Evolutionary conservation across 805 yeast species (phyloP).

Genomic region (Candida yuanshanica): DNA sequence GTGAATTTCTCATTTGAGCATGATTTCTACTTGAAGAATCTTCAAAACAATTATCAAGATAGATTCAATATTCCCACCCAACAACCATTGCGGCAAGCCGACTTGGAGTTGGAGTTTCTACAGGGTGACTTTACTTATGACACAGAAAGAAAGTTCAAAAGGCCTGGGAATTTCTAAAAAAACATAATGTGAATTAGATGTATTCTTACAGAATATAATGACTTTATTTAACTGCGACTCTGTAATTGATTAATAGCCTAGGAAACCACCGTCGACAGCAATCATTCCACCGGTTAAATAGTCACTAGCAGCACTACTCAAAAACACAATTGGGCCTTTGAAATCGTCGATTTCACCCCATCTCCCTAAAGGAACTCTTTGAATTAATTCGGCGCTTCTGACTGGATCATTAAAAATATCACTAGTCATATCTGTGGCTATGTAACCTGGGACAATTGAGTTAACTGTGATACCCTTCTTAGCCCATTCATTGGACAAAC

Average conservation of each 20-base stretch:
- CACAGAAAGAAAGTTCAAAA: background rate
- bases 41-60: background rate
- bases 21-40: background rate
- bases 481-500: constrained; percentile 58
- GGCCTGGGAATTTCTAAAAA: background rate
- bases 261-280: constrained; percentile 73
- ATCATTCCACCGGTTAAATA: constrained; percentile 73
- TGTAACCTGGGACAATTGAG: constrained; percentile 45
- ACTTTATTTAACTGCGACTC: too few relatives aligned
- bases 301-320: constrained; percentile 72
- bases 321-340: constrained; percentile 72
- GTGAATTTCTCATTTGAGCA: background rate
- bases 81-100: background rate
- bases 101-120: constrained; percentile 5
- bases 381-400: constrained; percentile 25
- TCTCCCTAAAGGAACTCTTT: constrained; percentile 39
- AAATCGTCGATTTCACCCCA: constrained; percentile 47
- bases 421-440: constrained; percentile 40
- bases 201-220: too few relatives aligned
- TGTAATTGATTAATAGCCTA: constrained; percentile 3
- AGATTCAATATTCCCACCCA: background rate
- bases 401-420: constrained; percentile 23
- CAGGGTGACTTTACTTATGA: background rate
- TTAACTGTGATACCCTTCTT: constrained; percentile 39
- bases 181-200: too few relatives aligned